phyloP scores from a whole-genome alignment of 176 grass and related monocot genomes.

The sorghum (Sorghum bicolor) region DNA sequence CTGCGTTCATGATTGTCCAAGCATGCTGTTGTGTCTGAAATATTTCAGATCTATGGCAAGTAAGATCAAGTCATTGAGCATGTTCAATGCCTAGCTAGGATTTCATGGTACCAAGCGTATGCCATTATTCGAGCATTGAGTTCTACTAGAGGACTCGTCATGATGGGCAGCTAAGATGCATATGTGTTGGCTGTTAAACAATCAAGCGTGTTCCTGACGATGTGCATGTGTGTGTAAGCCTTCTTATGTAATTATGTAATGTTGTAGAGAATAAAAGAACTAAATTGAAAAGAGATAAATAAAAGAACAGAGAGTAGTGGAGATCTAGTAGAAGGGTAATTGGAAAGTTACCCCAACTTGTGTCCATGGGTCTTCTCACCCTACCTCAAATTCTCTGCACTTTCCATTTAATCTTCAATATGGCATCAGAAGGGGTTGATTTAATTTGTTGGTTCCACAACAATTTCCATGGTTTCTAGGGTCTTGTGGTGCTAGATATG shows the following conservation, averaged over 20 bases:
- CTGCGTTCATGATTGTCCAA: not conserved
- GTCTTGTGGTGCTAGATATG: not conserved
- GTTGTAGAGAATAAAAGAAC: not conserved
- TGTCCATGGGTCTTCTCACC: not conserved
- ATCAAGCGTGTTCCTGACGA: too few species aligned
- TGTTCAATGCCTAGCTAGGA: too few species aligned
- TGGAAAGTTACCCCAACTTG: not conserved
- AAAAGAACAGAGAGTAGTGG: not conserved
- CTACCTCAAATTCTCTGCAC: not conserved
- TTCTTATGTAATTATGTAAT: not conserved
- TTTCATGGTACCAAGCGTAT: too few species aligned
- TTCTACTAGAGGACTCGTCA: not conserved
- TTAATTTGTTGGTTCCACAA: not conserved
- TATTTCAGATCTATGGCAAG: not conserved
- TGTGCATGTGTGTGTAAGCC: not conserved
- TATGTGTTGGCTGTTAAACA: too few species aligned
- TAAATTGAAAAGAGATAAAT: not conserved
- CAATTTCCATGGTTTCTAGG: not conserved
- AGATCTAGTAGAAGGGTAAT: not conserved
- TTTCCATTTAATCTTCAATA: not conserved
- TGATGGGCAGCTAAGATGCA: not conserved
- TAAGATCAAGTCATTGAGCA: not conserved
- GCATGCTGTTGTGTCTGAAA: not conserved
- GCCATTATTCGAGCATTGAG: not conserved
- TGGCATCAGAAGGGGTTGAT: not conserved